These are phyloP conservation scores for Chaetomium sp. DNA, from an alignment of 2,329 filamentous ascomycete genomes.

Conservation along the genomic window DNA sequence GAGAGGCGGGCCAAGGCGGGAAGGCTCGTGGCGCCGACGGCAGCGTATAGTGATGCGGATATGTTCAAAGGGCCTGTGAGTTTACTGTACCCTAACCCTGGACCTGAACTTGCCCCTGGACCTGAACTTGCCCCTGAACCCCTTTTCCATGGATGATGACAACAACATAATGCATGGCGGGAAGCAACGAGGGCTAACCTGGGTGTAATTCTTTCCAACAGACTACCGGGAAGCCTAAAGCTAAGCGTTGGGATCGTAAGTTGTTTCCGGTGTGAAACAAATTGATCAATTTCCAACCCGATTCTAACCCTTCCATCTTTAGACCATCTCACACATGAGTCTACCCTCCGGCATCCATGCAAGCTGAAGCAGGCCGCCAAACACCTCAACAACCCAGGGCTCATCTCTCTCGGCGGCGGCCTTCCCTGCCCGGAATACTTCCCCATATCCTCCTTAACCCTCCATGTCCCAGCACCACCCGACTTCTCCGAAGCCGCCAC, in stretches of 20 bases:
- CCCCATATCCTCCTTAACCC: constrained; percentile 71
- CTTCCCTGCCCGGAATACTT: constrained; percentile 87
- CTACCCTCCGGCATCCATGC: constrained; percentile 53
- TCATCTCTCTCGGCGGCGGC: constrained; percentile 90
- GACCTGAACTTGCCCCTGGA: neutral
- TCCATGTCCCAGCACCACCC: constrained; percentile 65
- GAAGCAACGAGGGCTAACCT: neutral
- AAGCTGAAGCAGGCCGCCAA: constrained; percentile 79
- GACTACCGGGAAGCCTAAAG: constrained; percentile 58
- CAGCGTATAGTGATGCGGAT: constrained; percentile 70
- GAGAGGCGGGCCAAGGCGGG: constrained; percentile 65
- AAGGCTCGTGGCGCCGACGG: constrained; percentile 66
- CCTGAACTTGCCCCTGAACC: neutral
- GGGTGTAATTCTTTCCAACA: constrained; percentile 7
- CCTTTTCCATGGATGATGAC: constrained; percentile 4
- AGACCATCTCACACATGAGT: constrained; percentile 58
- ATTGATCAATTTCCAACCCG: neutral
- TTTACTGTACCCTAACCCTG: constrained; percentile 23
- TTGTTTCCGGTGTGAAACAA: neutral
- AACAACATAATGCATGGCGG: neutral
- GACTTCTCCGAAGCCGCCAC: constrained; percentile 66
- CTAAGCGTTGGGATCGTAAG: constrained; percentile 76
- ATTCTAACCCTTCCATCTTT: constrained; percentile 1
- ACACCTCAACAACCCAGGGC: constrained; percentile 69
- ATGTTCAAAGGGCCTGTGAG: constrained; percentile 71